Base-by-base conservation (phyloP, 805 yeast genomes). In the Metschnikowia dekortorum region DNA sequence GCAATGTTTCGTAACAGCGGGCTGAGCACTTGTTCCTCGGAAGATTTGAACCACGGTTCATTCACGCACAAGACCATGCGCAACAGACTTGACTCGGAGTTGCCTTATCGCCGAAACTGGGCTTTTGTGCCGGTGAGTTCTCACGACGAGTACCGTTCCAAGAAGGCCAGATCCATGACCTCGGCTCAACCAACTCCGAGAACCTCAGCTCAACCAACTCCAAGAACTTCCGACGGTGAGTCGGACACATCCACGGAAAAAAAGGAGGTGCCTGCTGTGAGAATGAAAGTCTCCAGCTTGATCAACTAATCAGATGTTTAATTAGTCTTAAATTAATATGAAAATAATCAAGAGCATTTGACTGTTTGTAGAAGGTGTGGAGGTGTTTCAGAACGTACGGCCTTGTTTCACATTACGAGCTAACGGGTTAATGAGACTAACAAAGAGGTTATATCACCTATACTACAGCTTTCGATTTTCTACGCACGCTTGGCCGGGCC, bases 231-330 rank as follows among this genome's bases (percentile, higher is more conserved):
- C 6, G 45, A 42, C 26, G 45, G 38, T 22, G 38, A 32, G 38
- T 42, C 45, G 8, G 45, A 42, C 9, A 14, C 45, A 2, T 22
- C 45, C 30, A 42, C 45, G 2, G 38, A 42, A n/a, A 32, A 42
- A 22, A 42, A 42, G 9, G n/a, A 13, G 3, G 32, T 26, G 3
- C 45, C 45, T 4, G 46, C 46, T 11, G 49, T 48, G 14, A 50
- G 44, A 11, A 35, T 56, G 46, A 40, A 49, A 16, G 60, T 57
- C 31, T 55, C 59, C 42, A 50, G 51, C 31, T 39, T 57, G 14
- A 55, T 57, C 34, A 52, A 57, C 45, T 56, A 48, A 38, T 8
- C n/a, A 26, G 9, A 16, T 29, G 29, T 34, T 33, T 5, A 34
- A 33, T 14, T 26, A 33, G 32, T 42, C 30, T n/a, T 10, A 22